Base-by-base conservation (phyloP, 495 filamentous ascomycete species). In the Cercophora sp. region DNA sequence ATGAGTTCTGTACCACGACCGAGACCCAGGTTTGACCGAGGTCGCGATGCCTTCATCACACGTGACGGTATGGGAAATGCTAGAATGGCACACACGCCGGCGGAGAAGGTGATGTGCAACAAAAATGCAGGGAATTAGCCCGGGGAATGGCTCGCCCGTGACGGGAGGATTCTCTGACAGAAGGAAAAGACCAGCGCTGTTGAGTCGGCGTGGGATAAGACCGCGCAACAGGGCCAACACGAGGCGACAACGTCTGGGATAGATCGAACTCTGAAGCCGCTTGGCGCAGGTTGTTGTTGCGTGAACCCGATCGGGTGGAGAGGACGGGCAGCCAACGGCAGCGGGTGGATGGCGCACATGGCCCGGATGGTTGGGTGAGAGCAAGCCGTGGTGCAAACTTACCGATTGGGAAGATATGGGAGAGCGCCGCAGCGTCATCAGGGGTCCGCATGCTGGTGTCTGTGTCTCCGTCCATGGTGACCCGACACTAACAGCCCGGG, bases 321-420 rank as follows among this genome's bases (percentile, higher is more conserved):
- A 47, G 35, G 50, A 25, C 24, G 24, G 42, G 37, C 24, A 60
- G 60, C 73, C 72, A 77, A 74, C 70, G 57, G 55, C 51, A 69
- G 46, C 19, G 47, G 62, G 54, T 42, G 36, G 57, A 68, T 64
- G 51, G 45, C 18, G 65, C 73, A 76, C 73, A 71, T 68, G 67
- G 72, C 49, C 58, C 51, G 54, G 69, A 72, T 66, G 71, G 72
- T 75, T 75, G 72, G 73, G 54, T 63, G 67, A 65, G 64, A 61
- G 25, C 50, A 51, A 24, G 31, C 46, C 39, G 47, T 51, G 31
- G 48, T 47, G 51, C 19, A 37, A 59, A 74, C 75, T 72, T 60
- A 78, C 75, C 73, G 63, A 77, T 76, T 65, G 75, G 75, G 54
- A 63, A 68, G 59, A 78, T 70, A 65, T 69, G 72, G 29, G 73